Conservation (phyloP, 208 protist genomes). For the Trypanosoma avium region DNA sequence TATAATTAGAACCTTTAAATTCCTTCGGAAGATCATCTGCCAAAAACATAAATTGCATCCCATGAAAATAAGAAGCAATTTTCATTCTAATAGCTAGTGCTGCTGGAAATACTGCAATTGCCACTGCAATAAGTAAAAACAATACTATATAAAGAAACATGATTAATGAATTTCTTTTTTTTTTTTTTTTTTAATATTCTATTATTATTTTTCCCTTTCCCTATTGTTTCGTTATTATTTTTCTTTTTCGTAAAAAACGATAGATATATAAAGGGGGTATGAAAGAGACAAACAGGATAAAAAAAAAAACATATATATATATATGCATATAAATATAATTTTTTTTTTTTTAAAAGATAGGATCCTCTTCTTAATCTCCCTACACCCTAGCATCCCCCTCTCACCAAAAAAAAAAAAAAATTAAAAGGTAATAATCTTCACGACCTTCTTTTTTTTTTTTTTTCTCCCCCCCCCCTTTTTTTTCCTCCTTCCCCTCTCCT, state of each 20-base stretch:
- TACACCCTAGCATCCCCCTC: too few relatives aligned
- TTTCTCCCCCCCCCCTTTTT: too few relatives aligned
- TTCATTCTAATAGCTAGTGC: conserved; percentile 50
- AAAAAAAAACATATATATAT: not conserved
- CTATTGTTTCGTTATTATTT: not conserved
- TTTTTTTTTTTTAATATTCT: not conserved
- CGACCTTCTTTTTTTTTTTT: too few relatives aligned
- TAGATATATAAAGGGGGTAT: too few relatives aligned
- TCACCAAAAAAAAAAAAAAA: too few relatives aligned
- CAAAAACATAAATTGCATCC: conserved; percentile 55
- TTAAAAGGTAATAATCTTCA: too few relatives aligned
- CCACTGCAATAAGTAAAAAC: conserved; percentile 48
- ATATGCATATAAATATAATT: too few relatives aligned
- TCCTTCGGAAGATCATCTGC: conserved; percentile 71
- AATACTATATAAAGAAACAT: conserved; percentile 83
- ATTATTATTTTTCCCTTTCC: not conserved
- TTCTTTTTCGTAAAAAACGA: too few relatives aligned
- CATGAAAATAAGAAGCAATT: conserved; percentile 49
- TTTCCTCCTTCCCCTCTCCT: too few relatives aligned
- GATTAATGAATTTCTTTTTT: not conserved
- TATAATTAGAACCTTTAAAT: conserved; percentile 71
- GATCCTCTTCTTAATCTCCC: too few relatives aligned
- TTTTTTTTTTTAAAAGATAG: too few relatives aligned
- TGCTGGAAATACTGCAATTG: conserved; percentile 41
- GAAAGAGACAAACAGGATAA: not conserved